These are phyloP conservation scores for Myriosclerotinia duriaeana DNA, from an alignment of 2,329 filamentous ascomycete species.

Conservation along the genomic window DNA sequence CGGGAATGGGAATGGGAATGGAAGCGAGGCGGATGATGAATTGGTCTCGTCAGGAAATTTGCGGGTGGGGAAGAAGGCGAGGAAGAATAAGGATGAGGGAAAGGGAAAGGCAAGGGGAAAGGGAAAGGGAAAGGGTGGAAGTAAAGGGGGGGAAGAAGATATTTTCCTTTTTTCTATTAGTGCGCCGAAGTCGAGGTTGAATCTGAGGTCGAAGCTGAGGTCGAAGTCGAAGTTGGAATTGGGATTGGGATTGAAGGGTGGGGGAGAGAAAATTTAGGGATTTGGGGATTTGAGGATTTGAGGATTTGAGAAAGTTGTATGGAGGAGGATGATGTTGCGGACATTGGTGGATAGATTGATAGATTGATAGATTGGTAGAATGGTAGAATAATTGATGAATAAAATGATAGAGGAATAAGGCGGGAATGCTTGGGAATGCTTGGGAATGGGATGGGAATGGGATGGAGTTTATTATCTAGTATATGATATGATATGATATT, in stretches of 20 bases:
- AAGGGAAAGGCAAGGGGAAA: neutral
- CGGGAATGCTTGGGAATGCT: too few species aligned
- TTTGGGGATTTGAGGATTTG: too few species aligned
- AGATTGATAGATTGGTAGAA: too few species aligned
- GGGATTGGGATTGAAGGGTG: neutral
- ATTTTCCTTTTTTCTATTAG: slow-evolving; percentile 36
- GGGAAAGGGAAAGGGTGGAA: slow-evolving; percentile 9
- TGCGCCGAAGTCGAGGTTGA: neutral
- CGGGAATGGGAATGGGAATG: neutral
- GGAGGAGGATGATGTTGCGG: too few species aligned
- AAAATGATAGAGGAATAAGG: too few species aligned
- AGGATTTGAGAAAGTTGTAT: too few species aligned
- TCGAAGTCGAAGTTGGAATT: neutral
- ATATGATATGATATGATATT: too few species aligned
- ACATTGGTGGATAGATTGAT: too few species aligned
- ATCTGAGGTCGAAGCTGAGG: neutral
- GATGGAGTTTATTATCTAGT: too few species aligned
- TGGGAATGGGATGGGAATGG: too few species aligned
- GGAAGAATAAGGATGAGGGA: slow-evolving; percentile 12
- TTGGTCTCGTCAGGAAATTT: neutral
- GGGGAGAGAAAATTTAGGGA: too few species aligned
- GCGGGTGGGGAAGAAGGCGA: neutral
- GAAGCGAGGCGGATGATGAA: slow-evolving; percentile 11
- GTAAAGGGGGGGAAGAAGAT: slow-evolving; percentile 31
- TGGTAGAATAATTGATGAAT: too few species aligned